phyloP scores from a whole-genome alignment of 768 basidiomycete genomes.

The Leccinum disarticulatum region DNA sequence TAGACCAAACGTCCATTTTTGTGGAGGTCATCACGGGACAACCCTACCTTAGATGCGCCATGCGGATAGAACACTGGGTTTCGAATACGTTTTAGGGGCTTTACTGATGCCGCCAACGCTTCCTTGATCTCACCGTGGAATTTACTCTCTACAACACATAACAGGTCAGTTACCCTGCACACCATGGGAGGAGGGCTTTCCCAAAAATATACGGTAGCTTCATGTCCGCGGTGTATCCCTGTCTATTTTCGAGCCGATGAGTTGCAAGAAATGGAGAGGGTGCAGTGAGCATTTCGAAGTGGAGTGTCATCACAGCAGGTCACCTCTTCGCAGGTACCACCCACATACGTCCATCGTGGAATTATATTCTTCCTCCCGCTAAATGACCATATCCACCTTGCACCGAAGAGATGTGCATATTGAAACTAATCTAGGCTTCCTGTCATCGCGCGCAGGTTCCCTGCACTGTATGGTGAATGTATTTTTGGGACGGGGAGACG shows the following conservation, averaged over 20 bases:
- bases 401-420: slow-evolving; percentile 2
- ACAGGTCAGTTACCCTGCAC: background rate
- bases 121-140: slow-evolving; percentile 23
- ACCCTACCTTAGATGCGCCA: slow-evolving; percentile 38
- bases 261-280: slow-evolving; percentile 1
- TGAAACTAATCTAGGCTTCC: slow-evolving; percentile 20
- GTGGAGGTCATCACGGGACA: slow-evolving; percentile 35
- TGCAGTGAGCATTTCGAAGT: background rate
- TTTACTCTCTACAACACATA: slow-evolving; percentile 26
- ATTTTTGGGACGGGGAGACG: no score
- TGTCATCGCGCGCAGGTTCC: background rate
- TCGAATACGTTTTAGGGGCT: slow-evolving; percentile 2
- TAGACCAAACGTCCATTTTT: no score
- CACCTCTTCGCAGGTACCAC: slow-evolving; percentile 18
- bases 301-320: background rate
- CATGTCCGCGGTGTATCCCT: slow-evolving; percentile 21
- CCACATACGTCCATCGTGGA: slow-evolving; percentile 16
- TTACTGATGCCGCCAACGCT: background rate
- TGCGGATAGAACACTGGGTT: slow-evolving; percentile 22
- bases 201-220: slow-evolving; percentile 10
- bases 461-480: background rate
- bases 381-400: slow-evolving; percentile 13
- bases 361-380: slow-evolving; percentile 12
- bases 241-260: slow-evolving; percentile 5
- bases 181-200: background rate